Evolutionary conservation across 2,329 filamentous ascomycete genomes (phyloP).

Genomic region (Arachnomyces sp.): DNA sequence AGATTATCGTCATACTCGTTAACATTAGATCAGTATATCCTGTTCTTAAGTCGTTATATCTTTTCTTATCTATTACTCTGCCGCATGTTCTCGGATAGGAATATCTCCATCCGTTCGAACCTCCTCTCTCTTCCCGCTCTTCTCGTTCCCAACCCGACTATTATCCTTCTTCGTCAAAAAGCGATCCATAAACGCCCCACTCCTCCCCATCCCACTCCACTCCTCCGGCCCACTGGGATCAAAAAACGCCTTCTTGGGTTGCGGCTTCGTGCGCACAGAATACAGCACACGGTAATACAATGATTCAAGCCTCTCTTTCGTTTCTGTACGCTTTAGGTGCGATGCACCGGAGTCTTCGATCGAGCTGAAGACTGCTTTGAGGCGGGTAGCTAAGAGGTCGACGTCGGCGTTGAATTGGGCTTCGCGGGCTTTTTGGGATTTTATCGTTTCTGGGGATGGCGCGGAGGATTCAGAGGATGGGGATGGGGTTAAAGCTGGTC

Average conservation of each 20-base stretch:
- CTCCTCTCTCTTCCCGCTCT: background rate
- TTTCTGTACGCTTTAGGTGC: constrained; percentile 63
- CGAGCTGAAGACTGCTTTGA: constrained; percentile 49
- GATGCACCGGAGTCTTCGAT: constrained; percentile 70
- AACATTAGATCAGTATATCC: no score
- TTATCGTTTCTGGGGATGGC: no score
- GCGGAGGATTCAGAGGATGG: no score
- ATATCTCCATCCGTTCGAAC: background rate
- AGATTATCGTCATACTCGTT: no score
- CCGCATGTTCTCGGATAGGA: no score
- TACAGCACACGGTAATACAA: constrained; percentile 65
- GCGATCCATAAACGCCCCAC: constrained; percentile 13
- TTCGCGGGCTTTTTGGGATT: constrained; percentile 20
- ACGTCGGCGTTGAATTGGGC: constrained; percentile 60
- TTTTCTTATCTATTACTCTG: no score
- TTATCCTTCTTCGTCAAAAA: constrained; percentile 3
- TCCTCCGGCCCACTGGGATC: constrained; percentile 13
- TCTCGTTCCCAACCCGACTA: background rate
- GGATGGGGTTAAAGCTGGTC: constrained; percentile 19
- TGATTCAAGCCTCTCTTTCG: constrained; percentile 66
- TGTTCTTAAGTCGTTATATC: no score
- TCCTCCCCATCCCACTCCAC: constrained; percentile 11
- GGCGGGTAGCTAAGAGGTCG: constrained; percentile 54
- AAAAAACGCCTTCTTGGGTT: constrained; percentile 42
- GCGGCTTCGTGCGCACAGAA: constrained; percentile 58